A percentile compares a stretch with the other conserved stretches of the same genome.
Evolutionary conservation across 257 asterid genomes (phyloP).

Genomic region (Lithospermum erythrorhizon): DNA sequence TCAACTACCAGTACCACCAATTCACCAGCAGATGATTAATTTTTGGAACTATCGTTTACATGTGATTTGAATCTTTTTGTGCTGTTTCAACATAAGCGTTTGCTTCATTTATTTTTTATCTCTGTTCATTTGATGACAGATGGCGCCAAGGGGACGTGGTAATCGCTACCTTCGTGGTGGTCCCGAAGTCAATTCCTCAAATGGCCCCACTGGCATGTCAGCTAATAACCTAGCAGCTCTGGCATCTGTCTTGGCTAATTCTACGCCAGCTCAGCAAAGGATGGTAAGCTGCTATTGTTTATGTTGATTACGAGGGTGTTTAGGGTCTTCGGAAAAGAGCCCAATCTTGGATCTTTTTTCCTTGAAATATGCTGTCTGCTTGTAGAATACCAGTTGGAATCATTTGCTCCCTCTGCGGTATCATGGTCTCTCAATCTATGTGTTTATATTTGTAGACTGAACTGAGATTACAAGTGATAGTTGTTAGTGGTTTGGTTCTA

Average conservation of each 20-base stretch:
- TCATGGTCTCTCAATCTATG: not conserved
- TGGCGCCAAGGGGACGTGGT: slow-evolving; percentile 83
- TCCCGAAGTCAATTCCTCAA: slow-evolving; percentile 58
- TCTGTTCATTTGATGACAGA: slow-evolving; percentile 25
- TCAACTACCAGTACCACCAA: slow-evolving; percentile 62
- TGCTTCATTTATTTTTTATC: slow-evolving; percentile 1
- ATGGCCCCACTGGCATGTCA: slow-evolving; percentile 40
- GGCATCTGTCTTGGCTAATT: slow-evolving; percentile 92
- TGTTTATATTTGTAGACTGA: too few relatives aligned
- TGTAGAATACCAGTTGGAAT: too few relatives aligned
- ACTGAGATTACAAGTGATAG: too few relatives aligned
- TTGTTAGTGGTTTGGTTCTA: too few relatives aligned
- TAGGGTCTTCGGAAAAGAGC: too few relatives aligned
- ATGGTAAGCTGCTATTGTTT: slow-evolving; percentile 43
- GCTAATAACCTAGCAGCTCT: slow-evolving; percentile 70
- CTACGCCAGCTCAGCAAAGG: slow-evolving; percentile 79
- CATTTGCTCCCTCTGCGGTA: too few relatives aligned
- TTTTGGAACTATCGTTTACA: not conserved
- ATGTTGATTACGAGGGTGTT: not conserved
- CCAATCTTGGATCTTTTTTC: too few relatives aligned
- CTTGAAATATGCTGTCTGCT: too few relatives aligned
- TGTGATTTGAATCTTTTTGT: not conserved
- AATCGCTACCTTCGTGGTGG: slow-evolving; percentile 69
- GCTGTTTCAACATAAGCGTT: not conserved
- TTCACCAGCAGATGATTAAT: slow-evolving; percentile 64